Conservation (phyloP, 495 filamentous ascomycete species). For the Haplographium delicatum region DNA sequence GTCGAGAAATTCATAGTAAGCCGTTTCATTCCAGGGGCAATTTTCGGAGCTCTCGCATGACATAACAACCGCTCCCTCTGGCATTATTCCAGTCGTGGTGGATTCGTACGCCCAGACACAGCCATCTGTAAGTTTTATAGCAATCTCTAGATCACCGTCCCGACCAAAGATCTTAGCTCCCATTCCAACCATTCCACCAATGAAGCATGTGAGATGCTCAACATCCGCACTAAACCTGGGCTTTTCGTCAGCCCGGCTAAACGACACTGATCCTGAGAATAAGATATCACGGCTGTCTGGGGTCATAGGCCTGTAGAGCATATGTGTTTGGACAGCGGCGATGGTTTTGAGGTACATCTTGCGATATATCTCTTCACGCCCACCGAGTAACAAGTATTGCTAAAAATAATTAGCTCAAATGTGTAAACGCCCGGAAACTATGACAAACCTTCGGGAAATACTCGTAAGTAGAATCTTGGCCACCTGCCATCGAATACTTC, state of each 20-base stretch:
- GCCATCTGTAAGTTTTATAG: conserved; percentile 77
- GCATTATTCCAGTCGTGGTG: conserved; percentile 84
- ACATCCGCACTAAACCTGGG: conserved; percentile 51
- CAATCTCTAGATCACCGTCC: conserved; percentile 76
- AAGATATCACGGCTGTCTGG: conserved; percentile 69
- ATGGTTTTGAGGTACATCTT: conserved; percentile 72
- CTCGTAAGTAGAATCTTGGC: conserved; percentile 89
- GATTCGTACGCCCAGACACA: conserved; percentile 91
- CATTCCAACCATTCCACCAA: conserved; percentile 90
- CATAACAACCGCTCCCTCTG: conserved; percentile 63
- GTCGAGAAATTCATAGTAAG: conserved; percentile 54
- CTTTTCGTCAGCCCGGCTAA: conserved; percentile 34
- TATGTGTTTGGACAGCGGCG: conserved; percentile 63
- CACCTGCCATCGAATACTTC: conserved; percentile 71
- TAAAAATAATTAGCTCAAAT: conserved; percentile 14
- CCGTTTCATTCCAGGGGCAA: conserved; percentile 74
- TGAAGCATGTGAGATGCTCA: conserved; percentile 82
- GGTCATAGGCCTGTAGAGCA: conserved; percentile 84
- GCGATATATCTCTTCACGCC: conserved; percentile 72
- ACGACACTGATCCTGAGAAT: conserved; percentile 53
- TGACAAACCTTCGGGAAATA: conserved; percentile 75
- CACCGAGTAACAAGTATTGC: conserved; percentile 72
- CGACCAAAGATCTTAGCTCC: conserved; percentile 80
- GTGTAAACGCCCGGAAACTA: not conserved
- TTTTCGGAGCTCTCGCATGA: conserved; percentile 59